Percentiles rank a stretch among this genome's conserved stretches.
Conservation (phyloP, 1,139 yeast genomes). For the Lodderomyces beijingensis region DNA sequence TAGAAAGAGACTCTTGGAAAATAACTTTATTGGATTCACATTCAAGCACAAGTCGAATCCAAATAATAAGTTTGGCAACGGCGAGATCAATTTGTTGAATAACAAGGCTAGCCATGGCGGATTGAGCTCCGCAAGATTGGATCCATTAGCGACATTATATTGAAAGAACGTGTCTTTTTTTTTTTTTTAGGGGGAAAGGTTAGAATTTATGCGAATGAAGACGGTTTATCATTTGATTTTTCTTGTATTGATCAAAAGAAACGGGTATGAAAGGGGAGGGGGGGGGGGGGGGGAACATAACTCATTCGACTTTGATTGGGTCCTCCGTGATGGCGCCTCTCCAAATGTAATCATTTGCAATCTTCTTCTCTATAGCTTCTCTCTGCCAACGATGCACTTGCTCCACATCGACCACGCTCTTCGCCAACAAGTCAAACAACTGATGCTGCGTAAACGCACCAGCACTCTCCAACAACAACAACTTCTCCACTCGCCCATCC, state of each 20-base stretch:
- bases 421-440: slow-evolving; percentile 45
- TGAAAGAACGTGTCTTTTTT: slow-evolving; percentile 17
- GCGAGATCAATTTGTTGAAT: slow-evolving; percentile 39
- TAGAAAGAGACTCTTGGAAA: slow-evolving; percentile 29
- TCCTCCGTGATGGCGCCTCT: slow-evolving; percentile 19
- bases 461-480: slow-evolving; percentile 64
- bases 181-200: too few relatives aligned
- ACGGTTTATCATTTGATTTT: too few relatives aligned
- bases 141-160: slow-evolving; percentile 47
- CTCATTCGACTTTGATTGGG: too few relatives aligned
- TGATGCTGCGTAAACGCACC: slow-evolving; percentile 64
- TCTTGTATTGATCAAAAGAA: too few relatives aligned
- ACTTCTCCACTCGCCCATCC: slow-evolving; percentile 46
- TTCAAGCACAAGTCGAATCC: slow-evolving; percentile 83
- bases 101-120: neutral
- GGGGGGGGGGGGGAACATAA: too few relatives aligned
- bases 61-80: slow-evolving; percentile 42
- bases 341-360: slow-evolving; percentile 59
- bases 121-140: slow-evolving; percentile 22
- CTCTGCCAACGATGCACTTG: slow-evolving; percentile 46
- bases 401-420: slow-evolving; percentile 45
- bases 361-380: slow-evolving; percentile 41
- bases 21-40: slow-evolving; percentile 90
- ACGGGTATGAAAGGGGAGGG: too few relatives aligned
- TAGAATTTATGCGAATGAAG: too few relatives aligned